Evolutionary conservation across 306 rosid genomes (phyloP), one percentile per base, ranked within the genome.

Genomic region (Biancaea sappan): DNA sequence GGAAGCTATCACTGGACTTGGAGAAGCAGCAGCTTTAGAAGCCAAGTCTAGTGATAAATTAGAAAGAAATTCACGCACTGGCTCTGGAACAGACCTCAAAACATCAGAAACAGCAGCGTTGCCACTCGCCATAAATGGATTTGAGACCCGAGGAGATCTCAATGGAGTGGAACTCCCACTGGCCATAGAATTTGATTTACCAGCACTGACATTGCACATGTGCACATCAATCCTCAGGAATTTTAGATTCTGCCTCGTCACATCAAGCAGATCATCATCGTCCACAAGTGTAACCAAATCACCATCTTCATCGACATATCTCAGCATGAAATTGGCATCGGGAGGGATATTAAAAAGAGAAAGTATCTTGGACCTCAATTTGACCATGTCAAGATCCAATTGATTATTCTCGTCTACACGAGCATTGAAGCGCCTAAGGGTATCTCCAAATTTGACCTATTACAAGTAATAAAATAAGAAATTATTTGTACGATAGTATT

Each of bases 301-400:
- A 1, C 98, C 99, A 78, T 95, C 99, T 82, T 95, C 99, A 43
- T 95, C 99, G 16, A 86, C 48, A 73, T 95, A 95, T 24, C 89
- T 87, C 85, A 95, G 61, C 29, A 46, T 71, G 2, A 88, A 56
- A 62, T 87, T 83, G 28, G 88, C 81, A 69, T 86, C 98, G 31
- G 69, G 58, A 34, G 83, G 31, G 25, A 95, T 71, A 61, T 54
- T 67, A 79, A 90, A 90, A 64, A 92, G 86, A 38, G 83, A 50
- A 10, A 53, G 59, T 62, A 89, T 80, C 83, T 88, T 95, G 26
- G 73, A 81, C 79, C 73, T 86, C 84, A 95, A 75, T 21, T 86
- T 80, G 68, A 22, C 81, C 86, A 95, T 87, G 82, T 95, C 89
- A 71, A 95, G 83, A 62, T 86, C 97, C 82, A 95, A 73, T 24